These are phyloP conservation scores for Terana coerulea DNA, from an alignment of 768 basidiomycete species.

Conservation along the genomic window DNA sequence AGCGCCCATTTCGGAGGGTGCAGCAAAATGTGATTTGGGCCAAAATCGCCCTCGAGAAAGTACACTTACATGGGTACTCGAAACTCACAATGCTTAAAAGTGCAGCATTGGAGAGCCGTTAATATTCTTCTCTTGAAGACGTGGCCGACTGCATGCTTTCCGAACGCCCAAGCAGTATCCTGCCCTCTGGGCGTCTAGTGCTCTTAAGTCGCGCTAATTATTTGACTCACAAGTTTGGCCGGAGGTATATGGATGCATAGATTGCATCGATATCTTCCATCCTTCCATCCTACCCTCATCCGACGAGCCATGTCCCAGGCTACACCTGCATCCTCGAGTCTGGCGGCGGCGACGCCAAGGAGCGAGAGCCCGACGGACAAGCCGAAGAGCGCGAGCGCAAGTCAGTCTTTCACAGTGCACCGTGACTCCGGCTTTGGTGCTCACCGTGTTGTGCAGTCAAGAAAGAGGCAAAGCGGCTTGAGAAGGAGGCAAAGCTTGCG, in stretches of 20 bases:
- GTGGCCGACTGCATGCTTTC: too few species aligned
- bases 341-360: conserved; percentile 11
- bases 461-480: conserved; percentile 74
- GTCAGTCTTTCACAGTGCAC: neutral
- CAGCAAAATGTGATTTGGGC: too few species aligned
- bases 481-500: conserved; percentile 80
- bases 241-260: conserved; percentile 10
- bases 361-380: conserved; percentile 15
- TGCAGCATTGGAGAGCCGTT: too few species aligned
- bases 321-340: conserved; percentile 5
- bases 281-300: conserved; percentile 7
- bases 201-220: too few species aligned
- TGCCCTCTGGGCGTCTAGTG: too few species aligned
- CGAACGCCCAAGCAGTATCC: too few species aligned
- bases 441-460: conserved; percentile 49
- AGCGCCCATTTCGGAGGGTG: too few species aligned
- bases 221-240: neutral
- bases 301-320: conserved; percentile 19
- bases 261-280: conserved; percentile 25
- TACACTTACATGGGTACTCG: too few species aligned
- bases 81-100: too few species aligned
- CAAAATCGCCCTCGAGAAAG: too few species aligned
- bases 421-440: too few species aligned
- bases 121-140: too few species aligned
- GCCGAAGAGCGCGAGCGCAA: conserved; percentile 39